Evolutionary conservation across 768 basidiomycete species (phyloP).

Genomic region (Mycena polygramma): DNA sequence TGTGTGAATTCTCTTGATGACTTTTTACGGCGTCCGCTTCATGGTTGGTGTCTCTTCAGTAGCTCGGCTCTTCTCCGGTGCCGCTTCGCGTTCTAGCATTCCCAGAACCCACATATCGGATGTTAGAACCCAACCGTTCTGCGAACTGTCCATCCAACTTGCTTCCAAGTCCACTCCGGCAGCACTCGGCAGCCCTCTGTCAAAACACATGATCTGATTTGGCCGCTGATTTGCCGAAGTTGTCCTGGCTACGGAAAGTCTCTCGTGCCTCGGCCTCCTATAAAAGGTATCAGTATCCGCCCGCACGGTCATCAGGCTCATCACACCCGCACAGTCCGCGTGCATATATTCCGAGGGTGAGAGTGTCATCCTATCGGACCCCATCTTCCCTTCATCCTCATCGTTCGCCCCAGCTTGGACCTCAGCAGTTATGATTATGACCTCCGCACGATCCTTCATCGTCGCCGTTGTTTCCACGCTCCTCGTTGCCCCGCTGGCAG

Average conservation of each 20-base stretch:
- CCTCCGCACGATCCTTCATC: slow-evolving; percentile 5
- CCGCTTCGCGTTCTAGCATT: no score
- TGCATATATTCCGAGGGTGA: slow-evolving; percentile 4
- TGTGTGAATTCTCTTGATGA: no score
- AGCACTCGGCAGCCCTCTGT: background rate
- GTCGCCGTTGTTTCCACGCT: slow-evolving; percentile 9
- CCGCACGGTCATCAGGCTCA: background rate
- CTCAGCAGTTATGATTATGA: slow-evolving; percentile 14
- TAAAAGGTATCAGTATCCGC: slow-evolving; percentile 11
- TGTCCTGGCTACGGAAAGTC: slow-evolving; percentile 15
- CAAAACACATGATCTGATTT: slow-evolving; percentile 12
- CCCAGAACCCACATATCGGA: background rate
- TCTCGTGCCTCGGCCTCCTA: background rate
- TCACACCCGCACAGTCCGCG: slow-evolving; percentile 1
- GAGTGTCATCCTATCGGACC: slow-evolving; percentile 4
- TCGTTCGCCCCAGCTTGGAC: background rate
- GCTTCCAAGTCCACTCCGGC: background rate
- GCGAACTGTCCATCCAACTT: background rate
- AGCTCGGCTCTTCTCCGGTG: no score
- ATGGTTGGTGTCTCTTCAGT: no score
- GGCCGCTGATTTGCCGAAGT: slow-evolving; percentile 7
- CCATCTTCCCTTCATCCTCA: background rate
- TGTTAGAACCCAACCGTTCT: background rate
- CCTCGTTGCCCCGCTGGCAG: slow-evolving; percentile 12
- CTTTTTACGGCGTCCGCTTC: no score